Evolutionary conservation across 1,284 basidiomycete genomes (phyloP), one percentile per base, ranked within the genome.

Genomic region (Apiotrichum gracile): DNA sequence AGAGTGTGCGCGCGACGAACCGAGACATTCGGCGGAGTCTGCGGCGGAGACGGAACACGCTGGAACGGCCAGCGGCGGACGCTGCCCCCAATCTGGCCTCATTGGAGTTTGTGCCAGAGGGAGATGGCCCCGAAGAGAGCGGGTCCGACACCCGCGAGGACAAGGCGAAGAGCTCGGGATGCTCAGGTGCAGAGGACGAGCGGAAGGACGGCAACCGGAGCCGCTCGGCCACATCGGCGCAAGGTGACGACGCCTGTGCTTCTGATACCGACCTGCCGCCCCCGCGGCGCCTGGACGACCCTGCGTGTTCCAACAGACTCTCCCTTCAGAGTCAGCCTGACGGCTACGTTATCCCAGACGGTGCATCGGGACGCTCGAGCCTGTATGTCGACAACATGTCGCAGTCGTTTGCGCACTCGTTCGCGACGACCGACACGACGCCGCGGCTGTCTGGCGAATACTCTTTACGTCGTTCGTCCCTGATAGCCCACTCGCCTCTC

Each of bases 1-100:
- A 76, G 55, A 74, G 74, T 24, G 62, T 77, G 43, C 76, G 76
- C 59, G 61, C 72, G 44, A 72, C 69, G 35, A 67, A 73, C 47
- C 55, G 66, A 19, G 63, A 70, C 25, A 51, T 64, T 17, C 59
- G 67, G 16, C 53, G 66, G 58, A 29, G 40, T 67, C 17, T 62
- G 21, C 26, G 42, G 19, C 12, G 40, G 9, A 61, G 66, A 4
- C 49, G 60, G 0, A 51, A 58, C n/a, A 64, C 64, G 27, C 19
- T 56, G 24, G 58, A 61, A 1, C 54, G 58, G 26, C 51, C 48
- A 49, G 17, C 41, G 52, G 26, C 44, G 50, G 22, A 44, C 42
- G 22, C n/a, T 25, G 22, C 22, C 21, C 27, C 21, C 12, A 31
- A 2, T 21, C 29, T 17, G 38, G 47, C 26, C 22, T 24, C 31